Base-by-base conservation (phyloP, 805 yeast genomes). In the Ogataea salicorniae region DNA sequence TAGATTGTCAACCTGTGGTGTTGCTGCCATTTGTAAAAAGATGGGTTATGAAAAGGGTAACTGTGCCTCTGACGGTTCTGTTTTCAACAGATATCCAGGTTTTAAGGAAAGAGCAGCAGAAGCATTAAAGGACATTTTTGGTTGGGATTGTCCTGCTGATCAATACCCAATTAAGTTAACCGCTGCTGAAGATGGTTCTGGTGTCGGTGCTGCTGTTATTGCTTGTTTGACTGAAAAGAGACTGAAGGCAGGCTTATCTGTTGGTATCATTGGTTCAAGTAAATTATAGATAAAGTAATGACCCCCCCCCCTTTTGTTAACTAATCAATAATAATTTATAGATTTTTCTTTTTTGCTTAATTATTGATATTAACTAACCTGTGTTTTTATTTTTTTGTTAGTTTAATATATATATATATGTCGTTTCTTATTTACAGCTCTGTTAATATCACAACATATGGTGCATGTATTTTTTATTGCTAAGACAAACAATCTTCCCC, bases 51-150 rank as follows among this genome's bases (percentile, higher is more conserved):
- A 71, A 55, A 76, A 84, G 37, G 91, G 83, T 45, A 90, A 89
- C 63, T 88, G 91, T 69, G 99, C 98, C 46, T 96, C 97, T 53
- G 99, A 92, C 66, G 98, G 99, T 54, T 89, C 97, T 13, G 98
- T 92, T 37, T 88, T 76, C 77, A 89, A 90, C 80, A 86, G 77
- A 71, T 94, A 92, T 74, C 98, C 99, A 44, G 85, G 83, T 48
- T 92, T 92, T 80, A 79, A 84, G 68, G 84, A 83, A 62, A 80
- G 96, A 64, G 96, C 96, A 34, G 95, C 95, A 42, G 76, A 77
- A 63, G 97, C 87, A 49, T 77, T 92, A 65, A 81, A 83, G 69
- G 97, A 90, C 64, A 89, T 92, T 59, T 87, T 88, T 63, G 92
- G 75, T 56, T 92, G 97, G 97, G 51, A 54, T 16, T 37, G 52